Percentiles rank a stretch among this genome's conserved stretches.
Conservation (phyloP, 371 early-diverging fungal genomes). For the Chytridiales sp. region DNA sequence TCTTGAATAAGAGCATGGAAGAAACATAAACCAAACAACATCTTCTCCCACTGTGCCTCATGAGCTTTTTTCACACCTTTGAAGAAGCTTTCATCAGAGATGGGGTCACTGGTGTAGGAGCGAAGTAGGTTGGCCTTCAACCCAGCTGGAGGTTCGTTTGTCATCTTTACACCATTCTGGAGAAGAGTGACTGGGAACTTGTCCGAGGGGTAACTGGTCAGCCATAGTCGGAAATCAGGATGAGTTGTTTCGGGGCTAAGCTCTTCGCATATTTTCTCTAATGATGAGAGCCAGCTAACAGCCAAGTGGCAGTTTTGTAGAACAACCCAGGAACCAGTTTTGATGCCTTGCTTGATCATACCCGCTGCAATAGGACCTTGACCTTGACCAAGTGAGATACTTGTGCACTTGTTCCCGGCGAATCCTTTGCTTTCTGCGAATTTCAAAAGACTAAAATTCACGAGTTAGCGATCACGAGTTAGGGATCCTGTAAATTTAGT, state of each 20-base stretch:
- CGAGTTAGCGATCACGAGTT: not conserved
- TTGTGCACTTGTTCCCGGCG: constrained; percentile 42
- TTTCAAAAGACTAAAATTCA: constrained; percentile 39
- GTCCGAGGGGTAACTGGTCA: constrained; percentile 58
- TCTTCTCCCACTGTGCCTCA: constrained; percentile 51
- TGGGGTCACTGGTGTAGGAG: constrained; percentile 55
- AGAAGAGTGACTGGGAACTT: constrained; percentile 58
- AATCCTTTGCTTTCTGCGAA: constrained; percentile 56
- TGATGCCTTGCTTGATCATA: constrained; percentile 53
- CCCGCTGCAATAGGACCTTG: constrained; percentile 59
- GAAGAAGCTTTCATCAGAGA: constrained; percentile 55
- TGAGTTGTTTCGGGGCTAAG: constrained; percentile 53
- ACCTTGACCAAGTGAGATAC: constrained; percentile 61
- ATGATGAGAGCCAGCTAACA: constrained; percentile 53
- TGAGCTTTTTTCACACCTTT: constrained; percentile 41
- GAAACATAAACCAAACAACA: constrained; percentile 58
- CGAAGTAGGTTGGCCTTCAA: constrained; percentile 52
- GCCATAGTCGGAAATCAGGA: constrained; percentile 56
- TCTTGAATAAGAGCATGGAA: constrained; percentile 65
- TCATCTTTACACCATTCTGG: constrained; percentile 65
- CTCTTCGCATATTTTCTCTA: constrained; percentile 63
- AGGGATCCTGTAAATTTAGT: not conserved
- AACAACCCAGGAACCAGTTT: constrained; percentile 57
- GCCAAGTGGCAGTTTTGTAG: constrained; percentile 65
- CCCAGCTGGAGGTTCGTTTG: constrained; percentile 61